phyloP scores from a whole-genome alignment of 2,329 filamentous ascomycete genomes.

The Botrytis medusae region DNA sequence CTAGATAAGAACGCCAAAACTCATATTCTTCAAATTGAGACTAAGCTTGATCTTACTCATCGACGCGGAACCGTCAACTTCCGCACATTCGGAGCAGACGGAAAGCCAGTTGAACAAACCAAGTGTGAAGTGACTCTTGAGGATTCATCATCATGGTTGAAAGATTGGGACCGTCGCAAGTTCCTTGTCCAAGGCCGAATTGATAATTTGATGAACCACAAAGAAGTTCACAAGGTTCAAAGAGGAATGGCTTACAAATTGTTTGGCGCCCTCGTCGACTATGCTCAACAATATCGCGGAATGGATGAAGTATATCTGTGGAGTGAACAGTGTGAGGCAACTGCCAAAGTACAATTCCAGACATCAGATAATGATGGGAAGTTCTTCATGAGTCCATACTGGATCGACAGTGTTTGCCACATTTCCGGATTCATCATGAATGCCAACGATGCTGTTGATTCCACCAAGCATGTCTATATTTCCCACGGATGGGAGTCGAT shows the following conservation, averaged over 20 bases:
- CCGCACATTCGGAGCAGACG: slow-evolving; percentile 23
- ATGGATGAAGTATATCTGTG: slow-evolving; percentile 56
- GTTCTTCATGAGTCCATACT: slow-evolving; percentile 57
- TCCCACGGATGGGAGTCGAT: slow-evolving; percentile 36
- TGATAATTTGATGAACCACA: slow-evolving; percentile 42
- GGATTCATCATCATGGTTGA: slow-evolving; percentile 18
- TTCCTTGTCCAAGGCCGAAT: slow-evolving; percentile 39
- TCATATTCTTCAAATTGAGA: slow-evolving; percentile 27
- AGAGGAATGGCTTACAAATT: slow-evolving; percentile 74
- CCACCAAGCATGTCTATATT: slow-evolving; percentile 33
- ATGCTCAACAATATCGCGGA: slow-evolving; percentile 51
- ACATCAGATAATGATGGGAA: slow-evolving; percentile 49
- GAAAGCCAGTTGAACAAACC: slow-evolving; percentile 24
- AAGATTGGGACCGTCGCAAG: slow-evolving; percentile 23
- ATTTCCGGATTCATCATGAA: slow-evolving; percentile 63
- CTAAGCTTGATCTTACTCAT: slow-evolving; percentile 26
- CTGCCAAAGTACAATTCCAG: slow-evolving; percentile 48
- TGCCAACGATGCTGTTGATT: slow-evolving; percentile 43
- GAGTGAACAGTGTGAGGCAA: slow-evolving; percentile 49
- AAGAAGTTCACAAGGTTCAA: slow-evolving; percentile 64
- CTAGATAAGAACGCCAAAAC: slow-evolving; percentile 35
- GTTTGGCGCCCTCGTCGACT: slow-evolving; percentile 56
- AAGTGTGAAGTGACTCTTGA: slow-evolving; percentile 22
- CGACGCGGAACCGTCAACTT: slow-evolving; percentile 24
- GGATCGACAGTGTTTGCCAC: slow-evolving; percentile 59